These are phyloP conservation scores for Paramyrothecium sp. DNA, from an alignment of 2,329 filamentous ascomycete genomes.

Conservation along the genomic window DNA sequence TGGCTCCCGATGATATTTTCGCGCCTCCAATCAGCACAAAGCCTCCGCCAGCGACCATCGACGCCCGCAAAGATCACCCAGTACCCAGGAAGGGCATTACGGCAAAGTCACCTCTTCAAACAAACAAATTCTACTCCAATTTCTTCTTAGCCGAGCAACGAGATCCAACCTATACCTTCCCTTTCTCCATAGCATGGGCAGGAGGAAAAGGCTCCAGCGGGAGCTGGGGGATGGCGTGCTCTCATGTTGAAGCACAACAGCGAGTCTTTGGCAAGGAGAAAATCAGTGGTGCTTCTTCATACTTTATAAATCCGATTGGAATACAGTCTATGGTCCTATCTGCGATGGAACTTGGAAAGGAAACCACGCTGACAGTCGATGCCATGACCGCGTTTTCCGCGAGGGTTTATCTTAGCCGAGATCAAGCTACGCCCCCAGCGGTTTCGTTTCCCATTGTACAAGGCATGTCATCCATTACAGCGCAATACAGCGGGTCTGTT, in stretches of 20 bases:
- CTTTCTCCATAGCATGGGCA: constrained; percentile 69
- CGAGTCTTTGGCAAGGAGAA: constrained; percentile 63
- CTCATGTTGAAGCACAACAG: constrained; percentile 69
- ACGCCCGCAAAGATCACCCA: constrained; percentile 54
- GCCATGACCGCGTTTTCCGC: constrained; percentile 56
- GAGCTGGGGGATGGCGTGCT: constrained; percentile 77
- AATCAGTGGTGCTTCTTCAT: constrained; percentile 58
- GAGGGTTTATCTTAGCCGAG: constrained; percentile 65
- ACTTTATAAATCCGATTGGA: constrained; percentile 78
- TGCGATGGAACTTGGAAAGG: constrained; percentile 66
- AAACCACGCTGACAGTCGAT: constrained; percentile 55
- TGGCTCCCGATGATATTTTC: constrained; percentile 50
- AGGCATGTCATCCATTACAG: constrained; percentile 86
- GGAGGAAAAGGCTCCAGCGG: constrained; percentile 59
- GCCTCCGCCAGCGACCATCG: constrained; percentile 48
- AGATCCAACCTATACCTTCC: constrained; percentile 70
- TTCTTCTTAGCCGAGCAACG: constrained; percentile 74
- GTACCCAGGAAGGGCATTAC: constrained; percentile 52
- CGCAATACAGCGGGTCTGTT: constrained; percentile 65
- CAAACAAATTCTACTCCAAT: constrained; percentile 82
- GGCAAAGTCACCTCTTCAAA: constrained; percentile 54
- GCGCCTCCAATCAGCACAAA: constrained; percentile 50
- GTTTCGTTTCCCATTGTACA: constrained; percentile 83
- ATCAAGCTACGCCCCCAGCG: constrained; percentile 49
- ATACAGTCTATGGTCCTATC: constrained; percentile 81